These are phyloP conservation scores for Astrocystis sublimbata DNA, from an alignment of 495 filamentous ascomycete species.

Conservation along the genomic window DNA sequence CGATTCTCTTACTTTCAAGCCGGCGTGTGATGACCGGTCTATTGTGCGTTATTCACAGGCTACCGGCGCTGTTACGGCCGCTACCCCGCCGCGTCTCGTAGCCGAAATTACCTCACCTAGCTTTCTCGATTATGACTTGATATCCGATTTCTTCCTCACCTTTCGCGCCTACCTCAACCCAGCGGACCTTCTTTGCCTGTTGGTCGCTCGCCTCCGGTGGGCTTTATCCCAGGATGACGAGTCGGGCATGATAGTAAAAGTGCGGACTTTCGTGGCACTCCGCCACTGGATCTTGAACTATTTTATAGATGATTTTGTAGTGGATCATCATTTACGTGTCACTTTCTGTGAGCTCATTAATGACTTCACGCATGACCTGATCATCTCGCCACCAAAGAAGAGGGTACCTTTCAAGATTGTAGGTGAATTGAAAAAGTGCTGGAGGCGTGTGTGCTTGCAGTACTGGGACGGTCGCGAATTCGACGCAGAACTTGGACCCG, in stretches of 20 bases:
- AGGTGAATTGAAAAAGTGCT: slow-evolving; percentile 93
- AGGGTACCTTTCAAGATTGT: slow-evolving; percentile 88
- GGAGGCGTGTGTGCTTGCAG: slow-evolving; percentile 83
- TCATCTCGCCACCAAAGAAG: slow-evolving; percentile 46
- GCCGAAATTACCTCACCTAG: slow-evolving; percentile 96
- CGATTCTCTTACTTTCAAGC: slow-evolving; percentile 71
- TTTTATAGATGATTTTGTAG: slow-evolving; percentile 91
- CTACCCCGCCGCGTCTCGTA: slow-evolving; percentile 87
- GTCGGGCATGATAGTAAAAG: slow-evolving; percentile 84
- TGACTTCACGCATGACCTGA: slow-evolving; percentile 61
- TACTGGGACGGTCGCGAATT: slow-evolving; percentile 80
- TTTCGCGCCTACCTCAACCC: slow-evolving; percentile 82
- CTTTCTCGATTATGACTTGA: slow-evolving; percentile 95
- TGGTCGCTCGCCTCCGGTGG: slow-evolving; percentile 85
- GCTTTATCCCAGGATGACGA: slow-evolving; percentile 80
- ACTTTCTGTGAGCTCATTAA: slow-evolving; percentile 85
- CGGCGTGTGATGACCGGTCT: slow-evolving; percentile 69
- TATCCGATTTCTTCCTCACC: slow-evolving; percentile 98
- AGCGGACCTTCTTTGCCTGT: slow-evolving; percentile 72
- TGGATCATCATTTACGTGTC: slow-evolving; percentile 73
- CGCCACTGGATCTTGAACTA: slow-evolving; percentile 99
- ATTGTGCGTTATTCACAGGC: slow-evolving; percentile 80
- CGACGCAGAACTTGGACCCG: slow-evolving; percentile 56
- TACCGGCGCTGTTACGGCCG: slow-evolving; percentile 77
- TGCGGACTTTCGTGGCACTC: slow-evolving; percentile 93